Base-by-base conservation (phyloP, 1,284 basidiomycete species). In the Cystobasidiaceae sp. region DNA sequence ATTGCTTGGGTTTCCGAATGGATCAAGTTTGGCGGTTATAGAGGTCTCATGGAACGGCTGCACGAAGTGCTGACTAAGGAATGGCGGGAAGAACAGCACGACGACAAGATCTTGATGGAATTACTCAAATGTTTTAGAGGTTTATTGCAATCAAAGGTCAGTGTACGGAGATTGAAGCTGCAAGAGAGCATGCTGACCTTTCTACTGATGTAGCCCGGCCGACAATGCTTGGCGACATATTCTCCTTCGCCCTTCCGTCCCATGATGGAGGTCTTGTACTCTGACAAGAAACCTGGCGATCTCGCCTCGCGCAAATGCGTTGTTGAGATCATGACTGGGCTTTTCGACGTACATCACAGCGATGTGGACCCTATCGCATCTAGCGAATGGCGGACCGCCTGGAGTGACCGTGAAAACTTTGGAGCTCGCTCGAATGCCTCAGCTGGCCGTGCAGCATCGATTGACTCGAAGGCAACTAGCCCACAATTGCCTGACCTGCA, bases 61-160 rank as follows among this genome's bases (percentile, higher is more conserved):
- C 89, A 92, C 68, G 94, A 98, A 76, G 82, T 98, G 9, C 81
- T 98, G 0, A 88, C 91, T 69, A 85, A 97, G 52, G 94, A 98
- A 78, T 99, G 94, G 94, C 85, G 93, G 68, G 94, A 97, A 76
- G 94, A 99, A 75, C 93, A 97, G 75, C 93, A 96, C 72, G 94
- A 97, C 74, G 96, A 98, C 75, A 86, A 93, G 75, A 82, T 96
- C 50, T 81, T 99, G 7, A 87, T 94, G 72, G 94, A 97, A 75
- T 80, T 98, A 0, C 80, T 98, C 28, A 85, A 93, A 2, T 97
- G 93, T 78, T 85, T 98, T 77, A 96, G 96, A 76, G 94, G 90
- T 0, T 81, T 99, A 1, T 86, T 87, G 0, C 93, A 93, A 0
- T 94, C 93, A 0, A 85, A 87, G 8, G 88, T 92, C 37, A 34